Evolutionary conservation across 2,329 filamentous ascomycete genomes (phyloP).

Genomic region (Pyrenochaeta sp.): DNA sequence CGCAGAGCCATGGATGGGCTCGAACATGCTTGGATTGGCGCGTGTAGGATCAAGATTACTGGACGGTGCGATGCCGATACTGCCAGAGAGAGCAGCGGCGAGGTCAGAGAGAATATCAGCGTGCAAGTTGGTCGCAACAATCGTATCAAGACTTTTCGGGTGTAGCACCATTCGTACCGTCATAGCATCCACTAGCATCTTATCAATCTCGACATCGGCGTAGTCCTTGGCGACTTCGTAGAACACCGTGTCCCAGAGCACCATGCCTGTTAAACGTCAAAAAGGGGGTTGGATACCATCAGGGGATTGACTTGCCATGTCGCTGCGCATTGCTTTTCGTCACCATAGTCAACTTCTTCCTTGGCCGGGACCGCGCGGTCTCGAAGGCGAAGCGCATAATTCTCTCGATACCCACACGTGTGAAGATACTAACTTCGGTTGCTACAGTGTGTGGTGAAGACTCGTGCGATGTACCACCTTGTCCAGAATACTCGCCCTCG

Average conservation of each 20-base stretch:
- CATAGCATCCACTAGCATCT: constrained; percentile 62
- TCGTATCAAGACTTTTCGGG: constrained; percentile 56
- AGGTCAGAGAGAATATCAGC: constrained; percentile 74
- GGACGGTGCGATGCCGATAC: constrained; percentile 73
- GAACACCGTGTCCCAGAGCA: constrained; percentile 59
- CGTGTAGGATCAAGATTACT: constrained; percentile 71
- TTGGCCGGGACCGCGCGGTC: constrained; percentile 52
- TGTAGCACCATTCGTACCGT: constrained; percentile 59
- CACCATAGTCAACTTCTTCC: constrained; percentile 60
- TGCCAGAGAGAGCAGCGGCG: constrained; percentile 71
- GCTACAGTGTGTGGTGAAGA: constrained; percentile 52
- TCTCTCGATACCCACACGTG: constrained; percentile 55
- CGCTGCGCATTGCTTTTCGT: constrained; percentile 60
- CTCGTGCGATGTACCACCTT: constrained; percentile 55
- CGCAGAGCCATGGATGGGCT: constrained; percentile 70
- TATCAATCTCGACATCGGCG: constrained; percentile 55
- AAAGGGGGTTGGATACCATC: background rate
- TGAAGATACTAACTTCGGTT: constrained; percentile 59
- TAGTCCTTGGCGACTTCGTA: constrained; percentile 57
- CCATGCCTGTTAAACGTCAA: constrained; percentile 43
- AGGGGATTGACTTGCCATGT: constrained; percentile 40
- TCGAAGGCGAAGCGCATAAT: constrained; percentile 60
- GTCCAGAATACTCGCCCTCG: constrained; percentile 59
- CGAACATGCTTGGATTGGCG: constrained; percentile 67
- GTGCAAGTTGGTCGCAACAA: constrained; percentile 58